phyloP scores from a whole-genome alignment of 768 basidiomycete genomes.

The button mushroom (Agaricus bisporus) region DNA sequence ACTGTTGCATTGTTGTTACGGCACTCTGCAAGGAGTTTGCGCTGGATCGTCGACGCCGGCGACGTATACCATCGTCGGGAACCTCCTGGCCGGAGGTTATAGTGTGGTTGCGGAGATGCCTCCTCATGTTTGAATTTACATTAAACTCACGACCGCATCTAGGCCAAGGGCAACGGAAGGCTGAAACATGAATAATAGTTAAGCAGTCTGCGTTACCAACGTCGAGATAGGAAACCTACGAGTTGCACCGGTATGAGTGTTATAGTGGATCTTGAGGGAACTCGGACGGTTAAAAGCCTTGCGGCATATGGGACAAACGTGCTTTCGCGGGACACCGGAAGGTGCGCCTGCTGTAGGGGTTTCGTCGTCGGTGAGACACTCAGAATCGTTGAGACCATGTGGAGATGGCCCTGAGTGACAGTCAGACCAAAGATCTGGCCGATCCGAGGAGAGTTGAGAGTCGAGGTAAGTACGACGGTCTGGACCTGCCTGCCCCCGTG shows the following conservation, averaged over 20 bases:
- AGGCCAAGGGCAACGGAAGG: conserved; percentile 69
- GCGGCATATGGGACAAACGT: conserved; percentile 46
- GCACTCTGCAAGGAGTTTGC: not conserved
- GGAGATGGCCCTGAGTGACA: conserved; percentile 13
- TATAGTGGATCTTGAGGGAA: conserved; percentile 59
- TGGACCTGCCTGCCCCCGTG: not conserved
- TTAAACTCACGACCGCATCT: conserved; percentile 75
- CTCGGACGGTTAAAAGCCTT: conserved; percentile 69
- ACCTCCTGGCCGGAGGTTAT: conserved; percentile 26
- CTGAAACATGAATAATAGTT: conserved; percentile 26
- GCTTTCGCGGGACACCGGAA: conserved; percentile 30
- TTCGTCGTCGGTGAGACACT: conserved; percentile 12
- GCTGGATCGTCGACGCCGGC: conserved; percentile 18
- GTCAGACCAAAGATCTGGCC: conserved; percentile 12
- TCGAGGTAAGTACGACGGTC: conserved; percentile 1
- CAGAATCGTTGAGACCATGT: conserved; percentile 10
- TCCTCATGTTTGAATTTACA: conserved; percentile 81
- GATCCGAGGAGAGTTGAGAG: conserved; percentile 2
- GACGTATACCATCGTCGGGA: conserved; percentile 20
- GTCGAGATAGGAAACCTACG: conserved; percentile 35
- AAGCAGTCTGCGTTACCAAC: too few species aligned
- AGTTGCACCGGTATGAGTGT: conserved; percentile 64
- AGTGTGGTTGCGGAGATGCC: conserved; percentile 68
- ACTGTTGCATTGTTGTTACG: not conserved
- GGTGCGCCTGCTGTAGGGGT: not conserved